Conservation (phyloP, 148 eudicot genomes). For the Pouteria glomerata region DNA sequence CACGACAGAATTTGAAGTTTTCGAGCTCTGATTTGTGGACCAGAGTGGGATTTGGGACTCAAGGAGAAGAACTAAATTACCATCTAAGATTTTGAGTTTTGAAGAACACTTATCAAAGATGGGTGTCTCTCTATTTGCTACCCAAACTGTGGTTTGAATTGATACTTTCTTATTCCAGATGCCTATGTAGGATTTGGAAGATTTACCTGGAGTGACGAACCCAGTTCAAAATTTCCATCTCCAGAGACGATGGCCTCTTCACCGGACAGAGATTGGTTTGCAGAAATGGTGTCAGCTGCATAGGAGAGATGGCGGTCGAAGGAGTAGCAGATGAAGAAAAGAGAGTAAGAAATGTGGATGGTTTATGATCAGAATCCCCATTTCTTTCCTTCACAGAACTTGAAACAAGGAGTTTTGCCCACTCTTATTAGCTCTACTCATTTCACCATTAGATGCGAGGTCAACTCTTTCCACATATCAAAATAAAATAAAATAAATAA, state of each 20-base stretch:
- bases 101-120: slow-evolving; percentile 26
- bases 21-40: slow-evolving; percentile 34
- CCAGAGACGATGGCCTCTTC: slow-evolving; percentile 40
- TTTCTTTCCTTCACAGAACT: too few species aligned
- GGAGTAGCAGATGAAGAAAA: slow-evolving; percentile 11
- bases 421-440: too few species aligned
- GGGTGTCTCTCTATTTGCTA: slow-evolving; percentile 45
- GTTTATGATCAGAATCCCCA: too few species aligned
- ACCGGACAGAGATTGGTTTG: slow-evolving; percentile 35
- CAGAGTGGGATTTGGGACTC: slow-evolving; percentile 20
- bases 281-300: slow-evolving; percentile 40
- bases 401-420: too few species aligned
- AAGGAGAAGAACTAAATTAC: slow-evolving; percentile 36
- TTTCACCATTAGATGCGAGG: too few species aligned
- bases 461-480: too few species aligned
- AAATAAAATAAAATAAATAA: too few species aligned
- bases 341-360: background rate
- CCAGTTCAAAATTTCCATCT: slow-evolving; percentile 33
- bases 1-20: slow-evolving; percentile 10
- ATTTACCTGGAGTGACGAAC: slow-evolving; percentile 45
- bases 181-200: slow-evolving; percentile 35
- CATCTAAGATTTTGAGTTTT: slow-evolving; percentile 22
- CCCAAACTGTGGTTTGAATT: slow-evolving; percentile 34
- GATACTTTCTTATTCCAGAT: slow-evolving; percentile 41
- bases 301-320: slow-evolving; percentile 4